These are phyloP conservation scores for Breviolum minutum DNA, from an alignment of 73 alveolate species.

Conservation along the genomic window DNA sequence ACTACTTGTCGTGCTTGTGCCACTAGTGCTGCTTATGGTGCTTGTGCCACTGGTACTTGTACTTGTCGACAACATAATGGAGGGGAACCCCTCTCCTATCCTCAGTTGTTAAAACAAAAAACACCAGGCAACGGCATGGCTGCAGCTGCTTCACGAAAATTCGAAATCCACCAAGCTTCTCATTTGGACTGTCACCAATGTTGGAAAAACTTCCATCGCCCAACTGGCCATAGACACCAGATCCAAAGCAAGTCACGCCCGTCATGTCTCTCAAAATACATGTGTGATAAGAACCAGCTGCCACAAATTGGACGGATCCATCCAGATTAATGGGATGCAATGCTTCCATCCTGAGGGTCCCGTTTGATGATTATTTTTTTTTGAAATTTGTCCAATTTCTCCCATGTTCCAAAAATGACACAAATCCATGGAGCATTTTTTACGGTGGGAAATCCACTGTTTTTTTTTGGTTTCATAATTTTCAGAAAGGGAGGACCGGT, in stretches of 20 bases:
- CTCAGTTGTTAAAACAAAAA: neutral
- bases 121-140: too few relatives aligned
- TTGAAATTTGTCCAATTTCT: too few relatives aligned
- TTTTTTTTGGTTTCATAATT: too few relatives aligned
- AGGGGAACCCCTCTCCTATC: neutral
- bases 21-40: neutral
- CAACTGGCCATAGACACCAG: neutral
- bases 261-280: neutral
- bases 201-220: neutral
- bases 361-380: too few relatives aligned
- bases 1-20: neutral
- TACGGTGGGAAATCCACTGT: too few relatives aligned
- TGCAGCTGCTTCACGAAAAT: neutral
- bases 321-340: neutral
- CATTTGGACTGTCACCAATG: constrained; percentile 16
- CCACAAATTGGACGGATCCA: neutral
- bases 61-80: neutral
- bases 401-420: too few relatives aligned
- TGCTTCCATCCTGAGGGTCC: neutral
- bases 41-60: neutral
- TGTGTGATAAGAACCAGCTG: constrained; percentile 11
- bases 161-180: neutral
- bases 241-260: neutral
- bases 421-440: too few relatives aligned
- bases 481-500: too few relatives aligned